These are phyloP conservation scores for Wickerhamomyces ciferrii DNA, from an alignment of 805 yeast genomes.

Conservation along the genomic window DNA sequence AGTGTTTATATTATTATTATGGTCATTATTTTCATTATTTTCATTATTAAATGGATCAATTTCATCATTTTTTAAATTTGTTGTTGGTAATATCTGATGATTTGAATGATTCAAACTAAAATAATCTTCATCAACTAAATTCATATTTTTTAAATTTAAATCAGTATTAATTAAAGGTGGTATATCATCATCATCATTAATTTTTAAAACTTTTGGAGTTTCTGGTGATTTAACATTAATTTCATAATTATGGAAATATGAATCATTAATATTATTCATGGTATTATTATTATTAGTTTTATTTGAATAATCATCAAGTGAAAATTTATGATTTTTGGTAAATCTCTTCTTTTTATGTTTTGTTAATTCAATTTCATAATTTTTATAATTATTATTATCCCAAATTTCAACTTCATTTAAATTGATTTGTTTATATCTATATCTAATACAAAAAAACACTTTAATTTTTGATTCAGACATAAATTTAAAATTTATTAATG, in stretches of 20 bases:
- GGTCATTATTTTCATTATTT: not conserved
- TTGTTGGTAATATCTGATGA: not conserved
- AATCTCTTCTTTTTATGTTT: slow-evolving; percentile 6
- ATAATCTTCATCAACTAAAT: not conserved
- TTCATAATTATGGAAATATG: slow-evolving; percentile 17
- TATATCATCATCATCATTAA: slow-evolving; percentile 2
- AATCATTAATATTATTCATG: no score
- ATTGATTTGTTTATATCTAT: slow-evolving; percentile 21
- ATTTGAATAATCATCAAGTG: slow-evolving; percentile 14
- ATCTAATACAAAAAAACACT: slow-evolving; percentile 43
- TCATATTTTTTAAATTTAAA: not conserved
- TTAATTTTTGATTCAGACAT: slow-evolving; percentile 9
- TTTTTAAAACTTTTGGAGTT: slow-evolving; percentile 19
- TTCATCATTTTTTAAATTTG: not conserved
- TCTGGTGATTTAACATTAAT: slow-evolving; percentile 19
- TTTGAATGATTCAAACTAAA: not conserved
- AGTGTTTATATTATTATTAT: not conserved
- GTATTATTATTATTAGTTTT: no score
- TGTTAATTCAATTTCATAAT: slow-evolving; percentile 44
- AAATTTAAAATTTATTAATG: slow-evolving; percentile 30
- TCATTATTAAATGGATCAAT: not conserved
- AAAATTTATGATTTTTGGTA: slow-evolving; percentile 8
- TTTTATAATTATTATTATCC: slow-evolving; percentile 67
- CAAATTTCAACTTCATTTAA: slow-evolving; percentile 59
- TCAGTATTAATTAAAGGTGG: slow-evolving; percentile 4